phyloP scores from a whole-genome alignment of 2,329 filamentous ascomycete genomes.

The Boeremia lycopersici region DNA sequence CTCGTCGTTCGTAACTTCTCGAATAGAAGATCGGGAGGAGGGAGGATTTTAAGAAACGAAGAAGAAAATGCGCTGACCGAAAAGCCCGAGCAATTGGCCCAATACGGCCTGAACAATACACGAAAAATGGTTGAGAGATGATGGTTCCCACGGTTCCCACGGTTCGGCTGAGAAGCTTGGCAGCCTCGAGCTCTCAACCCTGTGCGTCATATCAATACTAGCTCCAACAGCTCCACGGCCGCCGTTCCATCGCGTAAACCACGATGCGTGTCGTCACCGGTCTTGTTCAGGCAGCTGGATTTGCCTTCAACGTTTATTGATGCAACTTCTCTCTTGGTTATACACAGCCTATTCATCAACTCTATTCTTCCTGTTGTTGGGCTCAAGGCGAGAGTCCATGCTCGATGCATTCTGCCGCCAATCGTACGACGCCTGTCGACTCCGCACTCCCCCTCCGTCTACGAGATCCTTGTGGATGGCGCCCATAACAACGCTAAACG shows the following conservation, averaged over 20 bases:
- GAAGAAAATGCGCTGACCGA: conserved; percentile 1
- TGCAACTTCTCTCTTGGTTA: not conserved
- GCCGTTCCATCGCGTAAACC: conserved; percentile 5
- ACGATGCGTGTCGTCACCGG: conserved; percentile 3
- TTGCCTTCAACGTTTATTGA: not conserved
- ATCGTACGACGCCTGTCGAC: conserved; percentile 13
- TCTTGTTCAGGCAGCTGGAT: not conserved
- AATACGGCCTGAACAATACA: conserved; percentile 16
- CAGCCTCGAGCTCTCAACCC: conserved; percentile 10
- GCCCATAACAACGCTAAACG: conserved; percentile 9
- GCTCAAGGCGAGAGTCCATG: not conserved
- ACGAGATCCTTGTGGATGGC: conserved; percentile 13
- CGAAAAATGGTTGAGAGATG: conserved; percentile 21
- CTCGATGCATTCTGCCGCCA: conserved; percentile 9
- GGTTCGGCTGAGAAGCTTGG: not conserved
- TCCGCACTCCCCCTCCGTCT: conserved; percentile 15
- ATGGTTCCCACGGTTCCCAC: conserved; percentile 8
- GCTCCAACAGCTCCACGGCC: not conserved
- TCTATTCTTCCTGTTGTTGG: not conserved
- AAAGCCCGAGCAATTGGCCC: conserved; percentile 13
- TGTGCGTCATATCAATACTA: conserved; percentile 9
- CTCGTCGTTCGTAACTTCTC: not conserved
- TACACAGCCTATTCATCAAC: not conserved
- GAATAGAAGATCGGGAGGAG: not conserved
- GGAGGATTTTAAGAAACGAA: not conserved